Evolutionary conservation across 345 rosid species (phyloP).

Genomic region (Murraya paniculata): DNA sequence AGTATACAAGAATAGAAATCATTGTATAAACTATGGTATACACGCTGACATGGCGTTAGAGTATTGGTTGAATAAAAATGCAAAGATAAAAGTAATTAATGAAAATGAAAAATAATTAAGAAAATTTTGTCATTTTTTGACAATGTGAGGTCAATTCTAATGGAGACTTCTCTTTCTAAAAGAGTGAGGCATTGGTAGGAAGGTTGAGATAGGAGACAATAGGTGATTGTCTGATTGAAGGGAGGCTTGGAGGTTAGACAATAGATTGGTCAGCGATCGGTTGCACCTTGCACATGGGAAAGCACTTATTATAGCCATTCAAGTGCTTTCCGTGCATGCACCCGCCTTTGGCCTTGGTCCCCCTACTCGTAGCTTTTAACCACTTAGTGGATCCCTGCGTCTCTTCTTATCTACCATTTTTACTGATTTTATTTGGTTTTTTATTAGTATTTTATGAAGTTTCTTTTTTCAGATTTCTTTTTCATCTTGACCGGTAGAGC

Average conservation of each 20-base stretch:
- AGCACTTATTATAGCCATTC: constrained; percentile 60
- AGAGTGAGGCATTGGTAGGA: too few species aligned
- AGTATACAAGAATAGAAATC: too few species aligned
- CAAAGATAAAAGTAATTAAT: too few species aligned
- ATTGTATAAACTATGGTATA: too few species aligned
- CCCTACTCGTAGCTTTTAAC: too few species aligned
- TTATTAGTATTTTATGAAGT: neutral
- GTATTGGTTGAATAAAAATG: too few species aligned
- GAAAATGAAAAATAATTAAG: too few species aligned
- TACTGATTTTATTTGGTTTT: neutral
- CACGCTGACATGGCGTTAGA: too few species aligned
- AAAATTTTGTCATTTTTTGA: too few species aligned
- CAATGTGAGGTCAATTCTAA: too few species aligned
- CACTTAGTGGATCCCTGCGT: constrained; percentile 32
- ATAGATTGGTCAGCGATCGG: neutral
- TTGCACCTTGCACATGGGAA: constrained; percentile 51
- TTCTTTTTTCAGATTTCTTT: neutral
- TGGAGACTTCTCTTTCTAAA: too few species aligned
- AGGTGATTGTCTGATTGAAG: neutral
- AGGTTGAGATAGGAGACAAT: neutral
- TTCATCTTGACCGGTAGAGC: constrained; percentile 9
- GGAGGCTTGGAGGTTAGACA: constrained; percentile 12
- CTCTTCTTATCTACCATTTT: constrained; percentile 15
- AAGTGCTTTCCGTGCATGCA: constrained; percentile 40
- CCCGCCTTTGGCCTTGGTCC: too few species aligned